A percentile compares a stretch with the other conserved stretches of the same genome.
Conservation (phyloP, 2,329 filamentous ascomycete genomes). For the Meredithiella fracta region DNA sequence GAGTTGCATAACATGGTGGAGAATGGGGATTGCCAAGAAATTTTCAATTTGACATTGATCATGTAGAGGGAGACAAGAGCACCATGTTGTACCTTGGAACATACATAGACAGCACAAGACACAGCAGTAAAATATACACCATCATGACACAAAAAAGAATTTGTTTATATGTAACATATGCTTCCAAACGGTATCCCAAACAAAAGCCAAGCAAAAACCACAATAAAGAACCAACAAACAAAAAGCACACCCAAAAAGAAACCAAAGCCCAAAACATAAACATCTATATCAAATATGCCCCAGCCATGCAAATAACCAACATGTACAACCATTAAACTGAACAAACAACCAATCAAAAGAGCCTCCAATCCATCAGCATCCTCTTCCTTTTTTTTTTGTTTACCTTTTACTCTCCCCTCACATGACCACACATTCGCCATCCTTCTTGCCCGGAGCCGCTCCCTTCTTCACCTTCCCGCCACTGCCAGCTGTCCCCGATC, state of each 20-base stretch:
- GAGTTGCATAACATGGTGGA: too few species aligned
- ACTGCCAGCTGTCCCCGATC: slow-evolving; percentile 19
- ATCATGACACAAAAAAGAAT: too few species aligned
- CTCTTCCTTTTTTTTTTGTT: too few species aligned
- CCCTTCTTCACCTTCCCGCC: slow-evolving; percentile 35
- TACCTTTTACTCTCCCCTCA: slow-evolving; percentile 20
- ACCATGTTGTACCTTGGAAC: too few species aligned
- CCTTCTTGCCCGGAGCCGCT: slow-evolving; percentile 19
- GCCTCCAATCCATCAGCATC: too few species aligned
- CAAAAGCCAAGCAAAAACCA: not conserved
- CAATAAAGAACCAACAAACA: not conserved
- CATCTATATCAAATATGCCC: not conserved
- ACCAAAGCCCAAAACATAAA: not conserved
- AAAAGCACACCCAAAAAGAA: not conserved
- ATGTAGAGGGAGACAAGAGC: too few species aligned
- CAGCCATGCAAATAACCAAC: not conserved
- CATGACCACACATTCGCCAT: slow-evolving; percentile 38
- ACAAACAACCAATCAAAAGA: not conserved
- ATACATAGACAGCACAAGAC: too few species aligned
- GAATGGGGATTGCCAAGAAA: too few species aligned
- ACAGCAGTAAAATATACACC: too few species aligned
- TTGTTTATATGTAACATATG: too few species aligned
- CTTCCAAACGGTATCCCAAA: too few species aligned
- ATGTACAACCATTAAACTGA: not conserved
- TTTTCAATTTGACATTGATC: too few species aligned